A percentile compares a stretch with the other conserved stretches of the same genome.
Evolutionary conservation across 768 basidiomycete species (phyloP).

Genomic region (Pleurotus cornucopiae): DNA sequence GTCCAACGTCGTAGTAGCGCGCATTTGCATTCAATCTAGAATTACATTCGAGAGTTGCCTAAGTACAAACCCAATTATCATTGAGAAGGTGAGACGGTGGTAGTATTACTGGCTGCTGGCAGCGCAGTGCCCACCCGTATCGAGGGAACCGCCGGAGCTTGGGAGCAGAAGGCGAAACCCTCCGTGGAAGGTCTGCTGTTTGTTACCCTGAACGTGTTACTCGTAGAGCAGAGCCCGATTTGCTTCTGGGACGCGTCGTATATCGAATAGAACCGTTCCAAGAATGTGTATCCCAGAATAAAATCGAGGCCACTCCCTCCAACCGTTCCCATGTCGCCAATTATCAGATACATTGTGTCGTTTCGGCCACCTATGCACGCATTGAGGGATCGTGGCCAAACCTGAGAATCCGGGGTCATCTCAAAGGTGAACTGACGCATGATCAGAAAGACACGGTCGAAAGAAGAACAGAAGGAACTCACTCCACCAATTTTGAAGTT

Average conservation of each 20-base stretch:
- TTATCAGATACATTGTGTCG: conserved; percentile 32
- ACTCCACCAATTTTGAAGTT: conserved; percentile 51
- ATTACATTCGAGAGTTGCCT: too few species aligned
- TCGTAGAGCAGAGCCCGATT: conserved; percentile 35
- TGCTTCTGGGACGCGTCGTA: conserved; percentile 39
- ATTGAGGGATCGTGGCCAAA: conserved; percentile 35
- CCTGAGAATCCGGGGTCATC: conserved; percentile 36
- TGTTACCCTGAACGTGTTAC: conserved; percentile 26
- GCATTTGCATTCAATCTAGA: too few species aligned
- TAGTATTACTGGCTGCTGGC: too few species aligned
- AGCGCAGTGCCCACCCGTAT: too few species aligned
- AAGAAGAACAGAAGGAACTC: conserved; percentile 16
- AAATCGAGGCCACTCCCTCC: not conserved
- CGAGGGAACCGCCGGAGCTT: too few species aligned
- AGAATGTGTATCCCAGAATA: not conserved
- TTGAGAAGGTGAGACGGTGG: too few species aligned
- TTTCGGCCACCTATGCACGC: conserved; percentile 34
- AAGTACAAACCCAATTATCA: too few species aligned
- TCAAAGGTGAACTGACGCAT: conserved; percentile 23
- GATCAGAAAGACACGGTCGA: not conserved
- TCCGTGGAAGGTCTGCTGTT: not conserved
- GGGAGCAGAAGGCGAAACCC: too few species aligned
- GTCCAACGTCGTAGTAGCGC: too few species aligned
- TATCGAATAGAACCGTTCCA: conserved; percentile 42
- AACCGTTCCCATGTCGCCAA: conserved; percentile 15